Evolutionary conservation across 805 yeast genomes (phyloP).

Genomic region (Saturnispora dispora): DNA sequence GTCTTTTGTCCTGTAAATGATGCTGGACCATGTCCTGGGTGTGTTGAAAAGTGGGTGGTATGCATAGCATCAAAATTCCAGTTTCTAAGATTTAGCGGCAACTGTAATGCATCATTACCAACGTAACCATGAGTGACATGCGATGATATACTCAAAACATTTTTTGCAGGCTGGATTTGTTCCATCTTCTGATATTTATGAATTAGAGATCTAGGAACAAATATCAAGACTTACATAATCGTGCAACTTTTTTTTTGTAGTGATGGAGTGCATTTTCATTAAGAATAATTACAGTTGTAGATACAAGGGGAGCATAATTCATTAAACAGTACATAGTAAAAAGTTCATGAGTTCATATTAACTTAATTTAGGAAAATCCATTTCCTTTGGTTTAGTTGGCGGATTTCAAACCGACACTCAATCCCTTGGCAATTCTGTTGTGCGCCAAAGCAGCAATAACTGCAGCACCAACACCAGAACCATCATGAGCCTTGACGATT

Average conservation of each 20-base stretch:
- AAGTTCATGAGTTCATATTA: not conserved
- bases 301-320: not conserved
- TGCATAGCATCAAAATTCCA: slow-evolving; percentile 92
- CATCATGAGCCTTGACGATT: slow-evolving; percentile 93
- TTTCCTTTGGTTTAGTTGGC: not conserved
- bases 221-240: not conserved
- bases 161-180: slow-evolving; percentile 9
- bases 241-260: not conserved
- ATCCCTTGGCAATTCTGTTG: slow-evolving; percentile 62
- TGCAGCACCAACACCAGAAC: slow-evolving; percentile 98
- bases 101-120: slow-evolving; percentile 84
- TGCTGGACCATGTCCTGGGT: slow-evolving; percentile 71
- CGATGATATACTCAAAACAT: slow-evolving; percentile 59
- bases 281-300: not conserved
- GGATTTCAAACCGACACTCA: slow-evolving; percentile 47
- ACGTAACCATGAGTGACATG: slow-evolving; percentile 96
- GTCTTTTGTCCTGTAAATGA: slow-evolving; percentile 50
- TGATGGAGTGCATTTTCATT: not conserved
- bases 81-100: slow-evolving; percentile 76
- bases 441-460: slow-evolving; percentile 92
- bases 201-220: not conserved
- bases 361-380: not conserved
- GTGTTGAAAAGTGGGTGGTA: slow-evolving; percentile 84
- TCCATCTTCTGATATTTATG: not conserved
- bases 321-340: not conserved